Conservation (phyloP, 1,284 basidiomycete genomes). For the Sanguinoderma infundibulare region DNA sequence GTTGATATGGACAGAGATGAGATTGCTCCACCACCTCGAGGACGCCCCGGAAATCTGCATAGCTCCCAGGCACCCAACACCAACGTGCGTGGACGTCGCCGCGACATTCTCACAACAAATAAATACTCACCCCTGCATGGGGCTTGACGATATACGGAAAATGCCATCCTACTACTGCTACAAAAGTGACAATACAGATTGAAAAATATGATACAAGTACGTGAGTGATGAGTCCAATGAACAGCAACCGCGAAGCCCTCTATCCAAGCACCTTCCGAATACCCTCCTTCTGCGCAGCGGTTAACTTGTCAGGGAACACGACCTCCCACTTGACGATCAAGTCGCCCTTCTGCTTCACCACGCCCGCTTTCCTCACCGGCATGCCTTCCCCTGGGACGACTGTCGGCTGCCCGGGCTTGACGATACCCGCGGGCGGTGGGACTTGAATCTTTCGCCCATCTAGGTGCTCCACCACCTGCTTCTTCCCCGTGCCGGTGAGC, state of each 20-base stretch:
- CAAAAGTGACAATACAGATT: conserved; percentile 17
- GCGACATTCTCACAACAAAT: neutral
- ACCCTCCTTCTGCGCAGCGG: conserved; percentile 78
- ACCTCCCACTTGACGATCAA: conserved; percentile 85
- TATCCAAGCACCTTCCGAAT: conserved; percentile 67
- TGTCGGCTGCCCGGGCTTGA: conserved; percentile 83
- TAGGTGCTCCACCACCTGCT: conserved; percentile 67
- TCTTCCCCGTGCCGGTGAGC: conserved; percentile 58
- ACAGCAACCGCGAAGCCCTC: conserved; percentile 9
- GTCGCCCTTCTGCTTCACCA: conserved; percentile 79
- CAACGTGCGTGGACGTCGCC: neutral
- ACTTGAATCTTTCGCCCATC: conserved; percentile 83
- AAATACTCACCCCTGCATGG: too few relatives aligned
- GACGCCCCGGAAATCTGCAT: too few relatives aligned
- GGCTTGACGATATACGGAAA: conserved; percentile 14
- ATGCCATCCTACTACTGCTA: conserved; percentile 19
- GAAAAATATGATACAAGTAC: conserved; percentile 14
- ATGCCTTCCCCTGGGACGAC: conserved; percentile 83
- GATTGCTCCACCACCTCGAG: too few relatives aligned
- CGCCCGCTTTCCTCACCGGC: conserved; percentile 87
- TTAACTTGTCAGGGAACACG: conserved; percentile 80
- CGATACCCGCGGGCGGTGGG: conserved; percentile 66
- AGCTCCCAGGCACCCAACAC: too few relatives aligned
- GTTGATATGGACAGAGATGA: too few relatives aligned
- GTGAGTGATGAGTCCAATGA: conserved; percentile 2